Conservation (phyloP, 1,284 basidiomycete genomes). For the Moesziomyces antarcticus region DNA sequence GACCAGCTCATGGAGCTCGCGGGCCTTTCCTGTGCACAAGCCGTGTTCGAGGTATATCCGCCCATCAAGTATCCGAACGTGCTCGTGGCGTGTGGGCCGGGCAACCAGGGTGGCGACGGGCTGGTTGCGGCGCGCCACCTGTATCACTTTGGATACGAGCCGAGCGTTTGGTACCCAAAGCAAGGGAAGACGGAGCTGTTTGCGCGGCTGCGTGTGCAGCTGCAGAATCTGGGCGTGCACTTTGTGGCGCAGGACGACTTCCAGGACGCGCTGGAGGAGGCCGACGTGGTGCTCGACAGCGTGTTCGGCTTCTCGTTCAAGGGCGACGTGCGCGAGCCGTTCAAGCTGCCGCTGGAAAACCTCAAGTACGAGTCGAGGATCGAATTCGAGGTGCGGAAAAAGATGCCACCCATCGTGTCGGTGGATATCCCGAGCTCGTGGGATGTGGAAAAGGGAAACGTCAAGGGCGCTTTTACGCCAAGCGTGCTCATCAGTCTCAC, state of each 20-base stretch:
- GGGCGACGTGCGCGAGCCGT: conserved; percentile 80
- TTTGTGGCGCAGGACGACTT: conserved; percentile 71
- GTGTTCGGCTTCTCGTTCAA: conserved; percentile 98
- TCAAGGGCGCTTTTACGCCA: conserved; percentile 74
- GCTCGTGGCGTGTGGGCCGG: conserved; percentile 93
- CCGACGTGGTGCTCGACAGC: conserved; percentile 90
- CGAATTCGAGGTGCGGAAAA: conserved; percentile 55
- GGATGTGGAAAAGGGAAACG: conserved; percentile 83
- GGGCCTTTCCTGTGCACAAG: conserved; percentile 93
- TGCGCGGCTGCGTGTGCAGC: conserved; percentile 82
- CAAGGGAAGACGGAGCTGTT: conserved; percentile 61
- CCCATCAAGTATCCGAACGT: conserved; percentile 77
- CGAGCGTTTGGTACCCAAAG: conserved; percentile 64
- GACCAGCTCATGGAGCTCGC: conserved; percentile 95
- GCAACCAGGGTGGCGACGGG: conserved; percentile 87
- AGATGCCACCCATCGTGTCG: conserved; percentile 62
- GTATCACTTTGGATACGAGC: conserved; percentile 62
- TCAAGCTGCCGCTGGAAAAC: conserved; percentile 79
- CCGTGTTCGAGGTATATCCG: conserved; percentile 80
- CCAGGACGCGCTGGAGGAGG: conserved; percentile 71
- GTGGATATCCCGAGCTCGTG: conserved; percentile 97
- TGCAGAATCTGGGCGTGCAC: conserved; percentile 84
- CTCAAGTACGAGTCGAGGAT: conserved; percentile 69
- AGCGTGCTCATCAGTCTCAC: conserved; percentile 89
- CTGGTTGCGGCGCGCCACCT: conserved; percentile 95